Percentiles rank a stretch among this genome's conserved stretches.
Conservation (phyloP, 2,329 filamentous ascomycete species). For the Cryphonectria japonica region DNA sequence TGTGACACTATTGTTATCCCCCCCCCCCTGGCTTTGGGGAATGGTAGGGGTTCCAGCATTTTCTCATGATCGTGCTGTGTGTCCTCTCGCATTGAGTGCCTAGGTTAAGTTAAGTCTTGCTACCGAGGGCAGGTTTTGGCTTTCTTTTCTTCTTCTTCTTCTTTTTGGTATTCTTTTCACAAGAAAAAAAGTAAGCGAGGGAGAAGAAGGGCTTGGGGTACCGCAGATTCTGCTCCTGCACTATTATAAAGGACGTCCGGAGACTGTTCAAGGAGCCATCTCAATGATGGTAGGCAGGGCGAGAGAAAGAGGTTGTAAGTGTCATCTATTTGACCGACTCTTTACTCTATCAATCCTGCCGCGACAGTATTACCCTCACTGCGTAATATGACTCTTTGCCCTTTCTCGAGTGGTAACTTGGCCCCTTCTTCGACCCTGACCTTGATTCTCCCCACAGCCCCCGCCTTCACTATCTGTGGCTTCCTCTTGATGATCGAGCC, state of each 20-base stretch:
- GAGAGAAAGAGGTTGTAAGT: background rate
- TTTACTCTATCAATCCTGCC: constrained; percentile 78
- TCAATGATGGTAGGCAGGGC: too few species aligned
- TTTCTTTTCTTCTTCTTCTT: too few species aligned
- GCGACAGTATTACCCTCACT: constrained; percentile 83
- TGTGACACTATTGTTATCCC: background rate
- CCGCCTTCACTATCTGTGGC: constrained; percentile 81
- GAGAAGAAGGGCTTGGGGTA: background rate
- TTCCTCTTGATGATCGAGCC: constrained; percentile 80
- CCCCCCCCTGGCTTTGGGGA: background rate
- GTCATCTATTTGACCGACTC: constrained; percentile 25
- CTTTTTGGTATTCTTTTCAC: too few species aligned
- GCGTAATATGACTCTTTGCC: constrained; percentile 79
- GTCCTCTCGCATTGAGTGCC: background rate
- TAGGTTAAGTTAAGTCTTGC: background rate
- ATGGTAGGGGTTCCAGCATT: background rate
- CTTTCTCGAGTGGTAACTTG: constrained; percentile 78
- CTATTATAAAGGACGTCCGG: too few species aligned
- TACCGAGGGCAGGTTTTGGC: background rate
- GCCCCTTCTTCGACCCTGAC: constrained; percentile 67
- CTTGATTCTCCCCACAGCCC: constrained; percentile 73
- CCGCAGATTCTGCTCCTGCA: background rate
- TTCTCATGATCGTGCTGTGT: background rate
- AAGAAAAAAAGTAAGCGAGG: background rate
- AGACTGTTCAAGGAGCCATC: too few species aligned